Percentiles rank a stretch among this genome's conserved stretches.
phyloP scores from a whole-genome alignment of 2,329 filamentous ascomycete genomes.

The Ophiobolus disseminans region DNA sequence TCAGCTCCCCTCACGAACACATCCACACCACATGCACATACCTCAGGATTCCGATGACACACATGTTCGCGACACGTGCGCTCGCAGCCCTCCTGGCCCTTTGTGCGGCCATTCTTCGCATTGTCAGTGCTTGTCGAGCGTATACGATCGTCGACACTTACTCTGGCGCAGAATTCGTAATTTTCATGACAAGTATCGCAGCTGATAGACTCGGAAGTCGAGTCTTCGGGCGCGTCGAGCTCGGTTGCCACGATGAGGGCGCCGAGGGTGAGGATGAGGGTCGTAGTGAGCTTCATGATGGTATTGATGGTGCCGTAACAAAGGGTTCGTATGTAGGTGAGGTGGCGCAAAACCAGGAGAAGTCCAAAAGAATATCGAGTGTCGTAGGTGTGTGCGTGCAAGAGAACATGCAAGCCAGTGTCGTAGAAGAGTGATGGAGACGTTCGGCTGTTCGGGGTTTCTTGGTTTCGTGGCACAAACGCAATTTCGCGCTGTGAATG shows the following conservation, averaged over 20 bases:
- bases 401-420: too few relatives aligned
- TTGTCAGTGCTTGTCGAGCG: neutral
- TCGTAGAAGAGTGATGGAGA: too few relatives aligned
- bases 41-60: constrained; percentile 12
- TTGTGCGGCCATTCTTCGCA: constrained; percentile 18
- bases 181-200: constrained; percentile 10
- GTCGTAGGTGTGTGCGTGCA: too few relatives aligned
- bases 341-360: too few relatives aligned
- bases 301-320: neutral
- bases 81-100: constrained; percentile 14
- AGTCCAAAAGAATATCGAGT: too few relatives aligned
- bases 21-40: neutral
- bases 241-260: neutral
- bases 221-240: neutral
- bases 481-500: too few relatives aligned
- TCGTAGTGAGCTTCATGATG: constrained; percentile 12
- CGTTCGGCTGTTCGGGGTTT: too few relatives aligned
- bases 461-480: too few relatives aligned
- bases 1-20: neutral
- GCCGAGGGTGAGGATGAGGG: constrained; percentile 3
- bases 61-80: constrained; percentile 24
- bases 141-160: neutral
- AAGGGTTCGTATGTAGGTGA: too few relatives aligned
- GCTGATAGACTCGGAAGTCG: constrained; percentile 4
- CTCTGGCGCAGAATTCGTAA: constrained; percentile 20